A percentile compares a stretch with the other conserved stretches of the same genome.
Evolutionary conservation across 2,329 filamentous ascomycete genomes (phyloP).

Genomic region (Pseudopithomyces chartarum): DNA sequence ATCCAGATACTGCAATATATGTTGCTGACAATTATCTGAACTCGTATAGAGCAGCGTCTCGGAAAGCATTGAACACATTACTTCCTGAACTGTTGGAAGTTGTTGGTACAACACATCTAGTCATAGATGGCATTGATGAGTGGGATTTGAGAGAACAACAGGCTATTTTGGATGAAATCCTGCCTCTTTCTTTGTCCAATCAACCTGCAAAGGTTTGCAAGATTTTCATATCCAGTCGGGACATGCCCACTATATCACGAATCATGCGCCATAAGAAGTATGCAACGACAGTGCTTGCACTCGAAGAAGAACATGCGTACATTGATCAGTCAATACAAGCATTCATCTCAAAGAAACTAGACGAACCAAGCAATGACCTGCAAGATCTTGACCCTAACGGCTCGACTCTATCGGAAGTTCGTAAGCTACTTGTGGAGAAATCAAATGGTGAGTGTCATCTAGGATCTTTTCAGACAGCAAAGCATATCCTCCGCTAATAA

Average conservation of each 20-base stretch:
- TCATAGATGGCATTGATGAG: slow-evolving; percentile 22
- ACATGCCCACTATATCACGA: slow-evolving; percentile 6
- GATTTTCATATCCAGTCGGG: slow-evolving; percentile 13
- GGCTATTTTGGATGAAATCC: slow-evolving; percentile 9
- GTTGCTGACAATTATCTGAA: slow-evolving; percentile 7
- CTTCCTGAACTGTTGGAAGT: slow-evolving; percentile 11
- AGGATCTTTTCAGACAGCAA: no score
- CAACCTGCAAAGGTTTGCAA: slow-evolving; percentile 13
- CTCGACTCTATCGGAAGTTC: slow-evolving; percentile 5
- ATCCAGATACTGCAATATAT: slow-evolving; percentile 13
- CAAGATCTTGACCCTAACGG: slow-evolving; percentile 12
- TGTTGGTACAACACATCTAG: slow-evolving; percentile 13
- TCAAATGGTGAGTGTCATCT: slow-evolving; percentile 17
- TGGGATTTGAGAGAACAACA: slow-evolving; percentile 7
- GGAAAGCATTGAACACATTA: slow-evolving; percentile 11
- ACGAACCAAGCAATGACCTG: slow-evolving; percentile 9
- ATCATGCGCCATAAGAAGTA: slow-evolving; percentile 6
- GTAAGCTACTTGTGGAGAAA: slow-evolving; percentile 8
- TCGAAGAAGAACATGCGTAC: slow-evolving; percentile 8
- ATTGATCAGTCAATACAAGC: slow-evolving; percentile 6
- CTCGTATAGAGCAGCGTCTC: slow-evolving; percentile 5
- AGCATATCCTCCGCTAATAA: not conserved
- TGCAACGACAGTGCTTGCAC: slow-evolving; percentile 2
- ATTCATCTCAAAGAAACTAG: slow-evolving; percentile 14
- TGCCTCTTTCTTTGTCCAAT: slow-evolving; percentile 3